These are phyloP conservation scores for Seminavis robusta DNA, from an alignment of 108 stramenopile species.

Conservation along the genomic window DNA sequence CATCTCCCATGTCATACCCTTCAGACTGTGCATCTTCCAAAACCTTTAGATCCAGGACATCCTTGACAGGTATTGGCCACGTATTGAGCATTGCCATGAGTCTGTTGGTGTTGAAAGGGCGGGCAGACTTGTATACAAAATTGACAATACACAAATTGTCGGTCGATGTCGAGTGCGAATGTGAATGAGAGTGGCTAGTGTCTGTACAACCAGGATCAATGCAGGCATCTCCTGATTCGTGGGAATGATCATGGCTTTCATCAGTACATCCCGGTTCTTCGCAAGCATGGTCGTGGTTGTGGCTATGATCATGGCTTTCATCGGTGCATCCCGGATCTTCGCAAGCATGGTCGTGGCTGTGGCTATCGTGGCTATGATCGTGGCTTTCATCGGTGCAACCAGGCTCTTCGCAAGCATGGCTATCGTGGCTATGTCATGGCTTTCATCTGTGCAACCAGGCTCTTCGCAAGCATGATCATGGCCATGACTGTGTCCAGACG, in stretches of 20 bases:
- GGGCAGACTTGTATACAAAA: slow-evolving; percentile 87
- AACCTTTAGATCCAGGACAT: slow-evolving; percentile 55
- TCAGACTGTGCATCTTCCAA: too few species aligned
- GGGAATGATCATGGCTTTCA: slow-evolving; percentile 27
- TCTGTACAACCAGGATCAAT: slow-evolving; percentile 63
- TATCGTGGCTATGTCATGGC: slow-evolving; percentile 30
- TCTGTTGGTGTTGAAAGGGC: slow-evolving; percentile 81
- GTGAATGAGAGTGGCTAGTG: slow-evolving; percentile 46
- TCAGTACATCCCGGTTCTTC: slow-evolving; percentile 58
- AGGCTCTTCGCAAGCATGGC: slow-evolving; percentile 18
- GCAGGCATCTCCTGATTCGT: slow-evolving; percentile 16
- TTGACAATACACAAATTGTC: slow-evolving; percentile 79
- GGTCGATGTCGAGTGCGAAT: slow-evolving; percentile 47
- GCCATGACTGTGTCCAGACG: slow-evolving; percentile 28
- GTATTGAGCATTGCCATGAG: slow-evolving; percentile 52
- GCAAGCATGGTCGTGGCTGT: slow-evolving; percentile 53
- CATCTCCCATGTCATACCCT: slow-evolving; percentile 14
- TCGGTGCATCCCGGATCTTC: slow-evolving; percentile 58
- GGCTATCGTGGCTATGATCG: slow-evolving; percentile 28
- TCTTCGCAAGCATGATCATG: slow-evolving; percentile 35
- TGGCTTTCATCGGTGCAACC: slow-evolving; percentile 37
- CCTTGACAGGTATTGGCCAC: slow-evolving; percentile 90
- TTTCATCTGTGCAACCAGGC: slow-evolving; percentile 26
- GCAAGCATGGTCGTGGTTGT: slow-evolving; percentile 53
- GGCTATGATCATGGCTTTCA: slow-evolving; percentile 11